Evolutionary conservation across 2,329 filamentous ascomycete species (phyloP).

Genomic region (Xylogone sp.): DNA sequence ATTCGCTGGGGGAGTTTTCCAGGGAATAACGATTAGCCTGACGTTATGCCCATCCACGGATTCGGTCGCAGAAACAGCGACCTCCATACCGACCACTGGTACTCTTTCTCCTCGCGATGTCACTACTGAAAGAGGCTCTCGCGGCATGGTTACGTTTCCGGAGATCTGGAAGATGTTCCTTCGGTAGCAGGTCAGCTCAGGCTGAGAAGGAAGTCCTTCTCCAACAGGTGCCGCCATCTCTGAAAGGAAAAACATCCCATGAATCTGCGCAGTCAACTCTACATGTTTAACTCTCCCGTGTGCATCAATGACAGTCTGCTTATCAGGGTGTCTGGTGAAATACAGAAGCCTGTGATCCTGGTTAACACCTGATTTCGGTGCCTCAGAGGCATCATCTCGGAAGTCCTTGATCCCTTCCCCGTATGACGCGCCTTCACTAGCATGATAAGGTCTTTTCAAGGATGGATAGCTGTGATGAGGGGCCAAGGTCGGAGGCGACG

Average conservation of each 20-base stretch:
- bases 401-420: constrained; percentile 23
- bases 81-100: constrained; percentile 76
- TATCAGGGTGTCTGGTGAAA: constrained; percentile 30
- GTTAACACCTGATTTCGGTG: constrained; percentile 24
- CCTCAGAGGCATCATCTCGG: constrained; percentile 25
- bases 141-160: constrained; percentile 77
- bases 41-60: constrained; percentile 90
- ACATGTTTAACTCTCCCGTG: constrained; percentile 44
- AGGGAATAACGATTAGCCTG: constrained; percentile 93
- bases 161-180: constrained; percentile 96
- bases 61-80: constrained; percentile 88
- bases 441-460: constrained; percentile 26
- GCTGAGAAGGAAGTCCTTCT: constrained; percentile 55
- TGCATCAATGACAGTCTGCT: constrained; percentile 45
- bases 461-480: constrained; percentile 28
- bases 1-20: constrained; percentile 90
- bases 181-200: constrained; percentile 91
- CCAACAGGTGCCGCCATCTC: constrained; percentile 47
- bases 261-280: constrained; percentile 63
- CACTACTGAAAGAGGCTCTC: constrained; percentile 74
- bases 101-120: constrained; percentile 82
- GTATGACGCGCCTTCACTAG: constrained; percentile 22
- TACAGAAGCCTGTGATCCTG: constrained; percentile 30
- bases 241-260: constrained; percentile 86
- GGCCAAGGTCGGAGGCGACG: constrained; percentile 23